phyloP scores from a whole-genome alignment of 2,329 filamentous ascomycete species.

The Pseudophaeomoniella oleicola region DNA sequence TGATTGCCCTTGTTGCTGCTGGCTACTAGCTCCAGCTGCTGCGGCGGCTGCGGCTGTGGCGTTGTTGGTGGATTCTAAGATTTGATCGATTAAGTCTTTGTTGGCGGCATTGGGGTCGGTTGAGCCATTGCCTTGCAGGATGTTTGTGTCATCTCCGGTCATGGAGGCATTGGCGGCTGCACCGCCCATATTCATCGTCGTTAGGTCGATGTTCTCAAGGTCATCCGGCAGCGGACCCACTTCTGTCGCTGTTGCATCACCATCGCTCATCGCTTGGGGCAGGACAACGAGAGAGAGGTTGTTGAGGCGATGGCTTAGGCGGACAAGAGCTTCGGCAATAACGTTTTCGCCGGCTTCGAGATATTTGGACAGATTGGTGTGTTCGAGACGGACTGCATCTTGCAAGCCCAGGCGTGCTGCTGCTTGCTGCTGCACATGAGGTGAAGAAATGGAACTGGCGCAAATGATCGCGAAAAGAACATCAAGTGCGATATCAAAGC shows the following conservation, averaged over 20 bases:
- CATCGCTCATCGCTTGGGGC: conserved; percentile 8
- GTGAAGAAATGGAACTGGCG: conserved; percentile 22
- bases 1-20: background rate
- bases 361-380: conserved; percentile 23
- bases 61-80: conserved; percentile 6
- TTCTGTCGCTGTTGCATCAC: conserved; percentile 1
- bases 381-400: conserved; percentile 22
- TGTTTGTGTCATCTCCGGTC: conserved; percentile 5
- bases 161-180: background rate
- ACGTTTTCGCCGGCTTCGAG: conserved; percentile 28
- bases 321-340: conserved; percentile 28
- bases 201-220: conserved; percentile 26
- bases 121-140: conserved; percentile 4
- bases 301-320: conserved; percentile 29
- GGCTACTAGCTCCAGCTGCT: background rate
- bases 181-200: conserved; percentile 24
- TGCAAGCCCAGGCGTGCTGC: conserved; percentile 23
- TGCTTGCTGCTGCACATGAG: conserved; percentile 5
- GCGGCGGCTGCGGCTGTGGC: background rate
- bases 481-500: conserved; percentile 27
- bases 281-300: conserved; percentile 16
- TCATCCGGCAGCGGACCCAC: conserved; percentile 2
- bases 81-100: conserved; percentile 11
- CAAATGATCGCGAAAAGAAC: conserved; percentile 27
- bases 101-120: conserved; percentile 1